Evolutionary conservation across 371 early-diverging fungal species (phyloP).

Genomic region (Mortierella sp.): DNA sequence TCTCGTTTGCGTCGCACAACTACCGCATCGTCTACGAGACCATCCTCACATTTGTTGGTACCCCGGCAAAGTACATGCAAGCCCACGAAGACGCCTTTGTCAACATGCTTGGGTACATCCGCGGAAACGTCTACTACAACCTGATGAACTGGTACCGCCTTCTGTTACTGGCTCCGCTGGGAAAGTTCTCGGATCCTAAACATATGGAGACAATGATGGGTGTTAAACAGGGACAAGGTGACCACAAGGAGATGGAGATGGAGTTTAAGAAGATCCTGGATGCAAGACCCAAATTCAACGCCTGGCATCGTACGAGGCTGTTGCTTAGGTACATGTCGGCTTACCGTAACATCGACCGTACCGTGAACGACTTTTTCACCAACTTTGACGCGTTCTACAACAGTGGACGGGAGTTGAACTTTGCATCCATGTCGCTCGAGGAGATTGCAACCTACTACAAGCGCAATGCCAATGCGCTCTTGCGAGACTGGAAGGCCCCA

Average conservation of each 20-base stretch:
- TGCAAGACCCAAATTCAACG: constrained; percentile 39
- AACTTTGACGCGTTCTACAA: constrained; percentile 52
- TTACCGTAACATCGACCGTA: constrained; percentile 50
- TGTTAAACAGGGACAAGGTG: constrained; percentile 50
- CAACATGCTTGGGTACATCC: constrained; percentile 48
- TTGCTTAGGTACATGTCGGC: constrained; percentile 51
- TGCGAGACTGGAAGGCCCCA: constrained; percentile 52
- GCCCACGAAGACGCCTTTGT: constrained; percentile 42
- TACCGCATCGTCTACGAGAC: constrained; percentile 54
- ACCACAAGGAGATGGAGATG: constrained; percentile 46
- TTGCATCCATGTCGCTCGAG: constrained; percentile 44
- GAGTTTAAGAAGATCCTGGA: constrained; percentile 51
- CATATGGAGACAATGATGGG: constrained; percentile 56
- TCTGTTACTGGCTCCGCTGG: constrained; percentile 41
- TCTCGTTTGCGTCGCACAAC: constrained; percentile 53
- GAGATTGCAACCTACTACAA: constrained; percentile 48
- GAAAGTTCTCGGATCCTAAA: constrained; percentile 55
- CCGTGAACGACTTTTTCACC: constrained; percentile 44
- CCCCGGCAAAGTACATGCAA: constrained; percentile 39
- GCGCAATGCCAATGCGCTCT: constrained; percentile 31
- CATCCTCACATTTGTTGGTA: constrained; percentile 47
- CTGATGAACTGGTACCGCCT: constrained; percentile 55
- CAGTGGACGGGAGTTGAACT: constrained; percentile 43
- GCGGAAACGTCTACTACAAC: constrained; percentile 53
- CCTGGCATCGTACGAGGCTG: constrained; percentile 41